Percentiles rank a stretch among this genome's conserved stretches.
Evolutionary conservation across 768 basidiomycete genomes (phyloP).

Genomic region (Butyriboletus loyo): DNA sequence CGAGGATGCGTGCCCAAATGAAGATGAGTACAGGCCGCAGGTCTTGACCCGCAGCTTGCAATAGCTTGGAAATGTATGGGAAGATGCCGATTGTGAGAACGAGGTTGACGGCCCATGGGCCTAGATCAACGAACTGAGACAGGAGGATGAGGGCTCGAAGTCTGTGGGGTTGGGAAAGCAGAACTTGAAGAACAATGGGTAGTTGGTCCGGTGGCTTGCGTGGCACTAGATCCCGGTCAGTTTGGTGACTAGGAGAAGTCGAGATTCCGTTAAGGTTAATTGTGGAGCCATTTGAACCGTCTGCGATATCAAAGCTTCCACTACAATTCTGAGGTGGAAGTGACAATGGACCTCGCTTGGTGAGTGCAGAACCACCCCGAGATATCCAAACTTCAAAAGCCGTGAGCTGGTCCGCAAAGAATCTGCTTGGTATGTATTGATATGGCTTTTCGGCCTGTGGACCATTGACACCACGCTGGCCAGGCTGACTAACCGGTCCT

Average conservation of each 20-base stretch:
- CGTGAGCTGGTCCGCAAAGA: constrained; percentile 94
- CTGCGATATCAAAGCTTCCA: constrained; percentile 26
- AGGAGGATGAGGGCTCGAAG: constrained; percentile 93
- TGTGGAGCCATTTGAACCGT: constrained; percentile 12
- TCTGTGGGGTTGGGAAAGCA: constrained; percentile 94
- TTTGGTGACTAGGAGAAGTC: constrained; percentile 3
- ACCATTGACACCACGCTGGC: constrained; percentile 18
- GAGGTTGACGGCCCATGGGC: constrained; percentile 97
- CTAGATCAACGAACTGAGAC: constrained; percentile 96
- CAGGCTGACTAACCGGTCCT: constrained; percentile 17
- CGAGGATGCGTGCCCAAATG: constrained; percentile 97
- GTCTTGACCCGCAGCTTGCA: constrained; percentile 92
- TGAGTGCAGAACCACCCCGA: constrained; percentile 82
- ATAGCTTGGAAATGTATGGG: constrained; percentile 94
- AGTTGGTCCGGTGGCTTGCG: constrained; percentile 95
- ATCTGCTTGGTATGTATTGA: constrained; percentile 79
- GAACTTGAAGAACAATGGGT: constrained; percentile 95
- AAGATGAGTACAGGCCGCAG: constrained; percentile 97
- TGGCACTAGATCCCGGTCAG: constrained; percentile 56
- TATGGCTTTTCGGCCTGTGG: constrained; percentile 49
- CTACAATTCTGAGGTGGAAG: constrained; percentile 50
- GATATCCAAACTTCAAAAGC: constrained; percentile 99
- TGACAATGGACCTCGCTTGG: constrained; percentile 71
- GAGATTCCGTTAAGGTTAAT: constrained; percentile 17
- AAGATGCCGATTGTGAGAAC: constrained; percentile 97